Conservation (phyloP, 2,329 filamentous ascomycete species). For the Trichoderma guizhouense region DNA sequence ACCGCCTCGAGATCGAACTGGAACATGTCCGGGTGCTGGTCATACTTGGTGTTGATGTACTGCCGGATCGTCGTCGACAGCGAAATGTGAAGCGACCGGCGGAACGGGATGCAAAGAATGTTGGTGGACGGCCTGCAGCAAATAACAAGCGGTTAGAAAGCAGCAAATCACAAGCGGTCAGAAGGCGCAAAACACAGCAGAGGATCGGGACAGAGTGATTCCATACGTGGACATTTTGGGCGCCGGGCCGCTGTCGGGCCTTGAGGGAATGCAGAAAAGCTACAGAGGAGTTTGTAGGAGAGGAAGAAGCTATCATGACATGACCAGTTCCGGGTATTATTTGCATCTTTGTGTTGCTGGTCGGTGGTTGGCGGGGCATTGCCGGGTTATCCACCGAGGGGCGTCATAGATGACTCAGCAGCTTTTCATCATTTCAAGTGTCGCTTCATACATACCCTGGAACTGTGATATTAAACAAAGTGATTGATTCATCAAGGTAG, state of each 20-base stretch:
- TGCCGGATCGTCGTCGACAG: slow-evolving; percentile 81
- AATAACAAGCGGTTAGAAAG: neutral
- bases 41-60: slow-evolving; percentile 98
- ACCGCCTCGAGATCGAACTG: slow-evolving; percentile 79
- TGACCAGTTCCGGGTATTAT: neutral
- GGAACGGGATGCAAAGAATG: slow-evolving; percentile 80
- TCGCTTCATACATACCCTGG: neutral
- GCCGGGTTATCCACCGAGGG: neutral
- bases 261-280: neutral
- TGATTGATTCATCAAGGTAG: neutral
- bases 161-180: neutral
- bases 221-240: slow-evolving; percentile 14
- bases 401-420: slow-evolving; percentile 4
- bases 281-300: neutral
- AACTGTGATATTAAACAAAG: neutral
- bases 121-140: slow-evolving; percentile 40
- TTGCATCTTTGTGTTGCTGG: neutral
- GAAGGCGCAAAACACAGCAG: neutral
- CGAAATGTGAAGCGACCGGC: slow-evolving; percentile 74
- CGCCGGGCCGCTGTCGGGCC: slow-evolving; percentile 1
- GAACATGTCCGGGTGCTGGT: slow-evolving; percentile 98
- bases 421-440: neutral
- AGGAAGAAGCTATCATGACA: neutral
- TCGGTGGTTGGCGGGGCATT: slow-evolving; percentile 17
- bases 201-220: neutral